Base-by-base conservation (phyloP, 2,329 filamentous ascomycete species). In the Cordyceps cateniannulata region DNA sequence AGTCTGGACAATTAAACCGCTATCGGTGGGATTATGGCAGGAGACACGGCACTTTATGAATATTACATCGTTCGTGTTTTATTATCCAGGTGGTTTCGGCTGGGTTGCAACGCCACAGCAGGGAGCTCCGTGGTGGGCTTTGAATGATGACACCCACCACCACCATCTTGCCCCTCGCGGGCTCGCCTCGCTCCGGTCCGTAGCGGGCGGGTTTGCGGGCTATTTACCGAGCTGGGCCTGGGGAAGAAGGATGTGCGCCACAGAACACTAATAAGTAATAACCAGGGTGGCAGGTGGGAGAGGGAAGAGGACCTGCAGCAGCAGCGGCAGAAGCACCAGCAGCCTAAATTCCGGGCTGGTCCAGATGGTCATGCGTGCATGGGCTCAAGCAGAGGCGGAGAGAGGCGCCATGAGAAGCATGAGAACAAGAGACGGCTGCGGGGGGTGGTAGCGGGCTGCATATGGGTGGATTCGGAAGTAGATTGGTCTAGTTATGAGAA, bases 101-200 rank as follows among this genome's bases (percentile, higher is more conserved):
- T 54, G 44, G 51, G 24, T 27, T 12, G 51, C 22, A 27, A 35
- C 51, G 51, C 38, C 24, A 40, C 51, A 12, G 38, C 35, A n/a
- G 44, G 44, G 20, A 57, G 29, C 42, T 45, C 44, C n/a, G 27
- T 25, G 40, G 52, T 32, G 42, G 32, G 50, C 32, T 49, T 16
- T n/a, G 29, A 16, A n/a, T 2, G 32, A 45, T 48, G 44, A 9
- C 32, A 35, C 32, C 32, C 32, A 14, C 32, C 32, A 35, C 8
- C 48, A 59, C 48, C 57, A 53, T 35, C 35, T 59, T 52, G 40
- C 38, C 48, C 44, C 49, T 45, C 38, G 47, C 35, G 24, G 35
- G 38, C 48, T 59, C 57, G 48, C 49, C 48, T 59, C 57, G 57
- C 57, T 52, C 57, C 57, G 57, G 38, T 59, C 57, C 57, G 57